Conservation (phyloP, 352 stramenopile species). For the Pythium guiyangense region DNA sequence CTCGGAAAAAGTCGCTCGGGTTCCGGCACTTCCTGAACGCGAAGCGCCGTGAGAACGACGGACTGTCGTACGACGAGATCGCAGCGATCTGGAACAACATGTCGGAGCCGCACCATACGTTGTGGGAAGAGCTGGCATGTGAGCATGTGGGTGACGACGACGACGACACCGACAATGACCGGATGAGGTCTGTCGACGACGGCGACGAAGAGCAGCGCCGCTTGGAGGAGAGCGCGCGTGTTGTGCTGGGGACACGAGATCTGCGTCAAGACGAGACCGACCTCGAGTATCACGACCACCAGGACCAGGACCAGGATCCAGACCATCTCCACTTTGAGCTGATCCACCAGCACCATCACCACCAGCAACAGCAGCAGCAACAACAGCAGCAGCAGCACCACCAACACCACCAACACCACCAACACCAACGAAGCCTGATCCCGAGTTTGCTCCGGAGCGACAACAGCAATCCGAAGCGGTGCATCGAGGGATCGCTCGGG, state of each 20-base stretch:
- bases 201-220: conserved; percentile 14
- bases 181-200: background rate
- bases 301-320: background rate
- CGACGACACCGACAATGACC: conserved; percentile 5
- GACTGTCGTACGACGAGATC: conserved; percentile 21
- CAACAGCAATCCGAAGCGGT: background rate
- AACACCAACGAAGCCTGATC: background rate
- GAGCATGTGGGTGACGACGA: conserved; percentile 12
- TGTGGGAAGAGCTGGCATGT: too few relatives aligned
- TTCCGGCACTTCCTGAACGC: conserved; percentile 32
- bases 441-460: background rate
- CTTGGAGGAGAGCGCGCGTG: conserved; percentile 23
- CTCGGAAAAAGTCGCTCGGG: conserved; percentile 16
- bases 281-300: background rate
- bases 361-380: background rate
- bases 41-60: conserved; percentile 24
- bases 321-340: conserved; percentile 6
- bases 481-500: too few relatives aligned
- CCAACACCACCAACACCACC: background rate
- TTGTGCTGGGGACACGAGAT: conserved; percentile 13
- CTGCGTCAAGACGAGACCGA: conserved; percentile 7
- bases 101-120: too few relatives aligned
- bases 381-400: background rate
- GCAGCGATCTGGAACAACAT: conserved; percentile 29
- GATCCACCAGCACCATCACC: conserved; percentile 5